phyloP scores from a whole-genome alignment of 805 yeast species.

The Metschnikowia anglica region DNA sequence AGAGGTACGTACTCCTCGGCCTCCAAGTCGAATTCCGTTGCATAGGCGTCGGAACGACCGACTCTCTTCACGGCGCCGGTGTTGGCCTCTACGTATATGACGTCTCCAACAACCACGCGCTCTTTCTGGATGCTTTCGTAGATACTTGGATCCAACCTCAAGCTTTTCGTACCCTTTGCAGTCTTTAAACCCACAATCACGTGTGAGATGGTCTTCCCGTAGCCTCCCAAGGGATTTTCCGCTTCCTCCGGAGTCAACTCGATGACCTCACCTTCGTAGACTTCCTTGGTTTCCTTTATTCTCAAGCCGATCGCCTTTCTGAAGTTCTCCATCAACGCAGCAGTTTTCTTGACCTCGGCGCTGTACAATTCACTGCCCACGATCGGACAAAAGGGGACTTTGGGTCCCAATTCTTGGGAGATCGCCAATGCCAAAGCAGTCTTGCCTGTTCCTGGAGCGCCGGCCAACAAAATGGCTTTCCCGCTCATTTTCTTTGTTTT shows the following conservation, averaged over 20 bases:
- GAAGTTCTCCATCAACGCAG: constrained; percentile 93
- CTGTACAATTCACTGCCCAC: constrained; percentile 93
- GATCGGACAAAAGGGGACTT: constrained; percentile 96
- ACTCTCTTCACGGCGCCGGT: constrained; percentile 97
- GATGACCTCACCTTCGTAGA: constrained; percentile 96
- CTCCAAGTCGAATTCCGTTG: constrained; percentile 96
- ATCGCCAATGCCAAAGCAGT: constrained; percentile 96
- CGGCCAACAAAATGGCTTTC: constrained; percentile 91
- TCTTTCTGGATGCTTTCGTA: constrained; percentile 95
- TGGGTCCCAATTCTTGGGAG: constrained; percentile 93
- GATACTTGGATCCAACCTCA: constrained; percentile 86
- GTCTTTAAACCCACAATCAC: constrained; percentile 92
- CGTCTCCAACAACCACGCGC: constrained; percentile 92
- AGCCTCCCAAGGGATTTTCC: constrained; percentile 95
- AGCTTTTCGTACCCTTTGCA: constrained; percentile 85
- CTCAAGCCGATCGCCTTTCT: constrained; percentile 95
- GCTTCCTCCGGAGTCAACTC: constrained; percentile 95
- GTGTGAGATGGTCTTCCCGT: constrained; percentile 93
- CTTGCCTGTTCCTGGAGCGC: constrained; percentile 98
- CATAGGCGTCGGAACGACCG: constrained; percentile 97
- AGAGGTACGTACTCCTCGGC: constrained; percentile 98
- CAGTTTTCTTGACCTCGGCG: constrained; percentile 97
- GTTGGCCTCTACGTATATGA: constrained; percentile 93
- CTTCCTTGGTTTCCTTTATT: constrained; percentile 95
- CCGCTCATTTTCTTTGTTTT: constrained; percentile 93